Base-by-base conservation (phyloP, 1,284 basidiomycete species). In the Takashimella koratensis region DNA sequence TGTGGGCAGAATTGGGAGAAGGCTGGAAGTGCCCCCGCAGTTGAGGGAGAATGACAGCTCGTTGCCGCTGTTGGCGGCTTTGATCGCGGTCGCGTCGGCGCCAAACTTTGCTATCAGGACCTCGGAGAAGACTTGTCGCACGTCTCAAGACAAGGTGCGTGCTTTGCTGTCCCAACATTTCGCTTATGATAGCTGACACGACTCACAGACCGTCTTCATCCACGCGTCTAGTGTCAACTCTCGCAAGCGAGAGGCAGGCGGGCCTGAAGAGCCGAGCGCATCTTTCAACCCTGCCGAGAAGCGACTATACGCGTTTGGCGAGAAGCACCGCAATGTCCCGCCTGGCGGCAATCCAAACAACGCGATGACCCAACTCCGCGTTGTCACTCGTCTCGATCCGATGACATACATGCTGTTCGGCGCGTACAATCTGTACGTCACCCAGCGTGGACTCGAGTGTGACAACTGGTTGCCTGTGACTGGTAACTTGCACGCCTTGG, bases 321-420 rank as follows among this genome's bases (percentile, higher is more conserved):
- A 96, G 68, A 96, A 96, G 77, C 81, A 85, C 27, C 86, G 86
- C 64, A 94, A 91, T 40, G 67, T 70, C 1, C 62, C 67, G 3
- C 62, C 63, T 1, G 71, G 71, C 23, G 64, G 60, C n/a, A 67
- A 72, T 48, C 60, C 66, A 6, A 58, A 62, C 43, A 50, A 48
- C 12, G 68, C 60, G 20, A 53, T 67, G 77, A 71, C 69, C 6
- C 57, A 61, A 47, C 78, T 97, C 30, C 82, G 93, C 45, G 84
- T 81, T 24, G 90, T 88, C n/a, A 92, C 90, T 1, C 85, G 87
- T 30, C 78, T 97, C 27, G 93, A 97, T 73, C 88, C 89, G 8
- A 80, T 97, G 79, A 87, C 88, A 1, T 96, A 93, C 72, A 84
- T 96, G 77, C 81, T 98, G 10, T 97, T 98, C 63, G 94, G 94